Evolutionary conservation across 257 asterid genomes (phyloP), one percentile per base, ranked within the genome.

Genomic region (Anisodus tanguticus): DNA sequence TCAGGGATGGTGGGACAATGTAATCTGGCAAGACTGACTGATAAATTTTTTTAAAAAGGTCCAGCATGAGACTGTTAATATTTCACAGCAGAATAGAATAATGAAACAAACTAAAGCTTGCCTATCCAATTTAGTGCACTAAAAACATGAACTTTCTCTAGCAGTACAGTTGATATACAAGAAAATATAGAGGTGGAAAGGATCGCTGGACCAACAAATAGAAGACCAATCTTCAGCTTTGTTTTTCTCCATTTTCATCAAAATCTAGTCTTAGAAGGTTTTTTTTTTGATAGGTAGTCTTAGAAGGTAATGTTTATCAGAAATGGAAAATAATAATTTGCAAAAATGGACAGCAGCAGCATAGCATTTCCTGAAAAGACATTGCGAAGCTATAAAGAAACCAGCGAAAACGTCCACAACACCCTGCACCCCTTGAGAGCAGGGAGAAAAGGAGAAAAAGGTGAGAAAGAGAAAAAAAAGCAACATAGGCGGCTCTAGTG

Each of bases 311-410:
- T 13, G 68, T 51, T 15, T 53, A 45, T n/a, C 16, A 1, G 55
- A 47, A 74, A 37, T n/a, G 49, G 43, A 83, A 26, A 11, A 31
- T 26, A 66, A 66, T 31, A 31, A 31, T 66, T 66, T 66, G 16
- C n/a, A 10, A 66, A 66, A 66, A 16, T 66, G 4, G 5, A 66
- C 72, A 66, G 72, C 72, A 66, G 45, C 45, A 66, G 72, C 47
- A 26, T 31, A 4, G 47, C 31, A 66, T 66, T 31, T 66, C 17
- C 47, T 11, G 72, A 66, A 63, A 60, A 35, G 47, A 43, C 85
- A 87, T 76, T 22, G 88, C 90, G 70, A 84, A 53, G 89, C 86
- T 83, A 86, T 87, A 12, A 91, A 62, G 57, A 83, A 86, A 72
- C 54, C 79, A 37, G 89, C 55, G 0, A 90, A 86, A 49, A 85